Evolutionary conservation across 1,139 yeast species (phyloP).

Genomic region (Scheffersomyces cryptocercus): DNA sequence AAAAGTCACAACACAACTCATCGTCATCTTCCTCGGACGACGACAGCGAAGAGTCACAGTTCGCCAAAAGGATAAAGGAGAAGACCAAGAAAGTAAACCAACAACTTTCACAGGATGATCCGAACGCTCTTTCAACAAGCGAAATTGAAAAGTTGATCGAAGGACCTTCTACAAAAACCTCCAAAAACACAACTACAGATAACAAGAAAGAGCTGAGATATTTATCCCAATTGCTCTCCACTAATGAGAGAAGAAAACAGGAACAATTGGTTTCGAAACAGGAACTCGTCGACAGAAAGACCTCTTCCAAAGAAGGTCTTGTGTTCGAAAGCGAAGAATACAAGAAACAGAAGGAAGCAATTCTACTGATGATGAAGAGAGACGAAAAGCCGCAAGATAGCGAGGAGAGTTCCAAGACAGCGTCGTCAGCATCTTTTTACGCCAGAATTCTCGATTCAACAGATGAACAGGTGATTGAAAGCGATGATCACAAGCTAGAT

Average conservation of each 20-base stretch:
- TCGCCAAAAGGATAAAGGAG: conserved; percentile 1
- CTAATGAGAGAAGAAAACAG: conserved; percentile 6
- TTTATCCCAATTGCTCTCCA: conserved; percentile 5
- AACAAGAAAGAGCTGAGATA: conserved; percentile 3
- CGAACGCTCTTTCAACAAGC: too few relatives aligned
- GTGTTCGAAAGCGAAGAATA: conserved; percentile 11
- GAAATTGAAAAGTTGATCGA: too few relatives aligned
- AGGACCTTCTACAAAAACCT: too few relatives aligned
- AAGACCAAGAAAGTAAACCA: conserved; percentile 1
- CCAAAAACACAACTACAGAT: too few relatives aligned
- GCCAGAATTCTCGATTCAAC: too few relatives aligned
- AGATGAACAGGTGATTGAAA: too few relatives aligned
- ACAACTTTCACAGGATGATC: too few relatives aligned
- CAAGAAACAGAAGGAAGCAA: background rate
- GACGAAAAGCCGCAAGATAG: too few relatives aligned
- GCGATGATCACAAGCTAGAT: background rate
- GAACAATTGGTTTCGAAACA: conserved; percentile 5
- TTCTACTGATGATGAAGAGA: too few relatives aligned
- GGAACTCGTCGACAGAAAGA: conserved; percentile 1
- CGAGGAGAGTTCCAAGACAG: too few relatives aligned
- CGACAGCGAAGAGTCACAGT: conserved; percentile 3
- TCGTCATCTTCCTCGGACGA: conserved; percentile 1
- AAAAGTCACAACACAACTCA: too few relatives aligned
- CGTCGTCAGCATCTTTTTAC: too few relatives aligned
- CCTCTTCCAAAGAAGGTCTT: conserved; percentile 1